A percentile compares a stretch with the other conserved stretches of the same genome.
These are phyloP conservation scores for Colletotrichum liriopes DNA, from an alignment of 2,329 filamentous ascomycete genomes.

Conservation along the genomic window DNA sequence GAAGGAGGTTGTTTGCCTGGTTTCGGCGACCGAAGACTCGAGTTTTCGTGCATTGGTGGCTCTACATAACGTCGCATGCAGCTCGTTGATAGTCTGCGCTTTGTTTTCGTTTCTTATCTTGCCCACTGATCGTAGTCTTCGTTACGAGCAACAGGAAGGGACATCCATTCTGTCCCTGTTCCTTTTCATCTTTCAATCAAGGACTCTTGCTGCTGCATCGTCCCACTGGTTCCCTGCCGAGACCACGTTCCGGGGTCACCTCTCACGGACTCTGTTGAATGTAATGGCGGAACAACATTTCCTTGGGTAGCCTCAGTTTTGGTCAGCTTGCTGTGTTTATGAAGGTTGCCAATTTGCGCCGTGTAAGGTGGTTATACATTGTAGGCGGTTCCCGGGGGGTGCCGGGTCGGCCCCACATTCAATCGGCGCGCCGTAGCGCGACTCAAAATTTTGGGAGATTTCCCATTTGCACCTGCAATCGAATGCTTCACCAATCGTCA, in stretches of 20 bases:
- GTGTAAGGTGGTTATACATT: background rate
- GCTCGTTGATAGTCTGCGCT: no score
- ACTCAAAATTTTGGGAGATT: slow-evolving; percentile 11
- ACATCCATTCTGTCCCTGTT: background rate
- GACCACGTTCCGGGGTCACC: background rate
- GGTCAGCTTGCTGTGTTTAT: no score
- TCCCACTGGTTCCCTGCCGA: background rate
- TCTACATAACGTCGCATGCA: no score
- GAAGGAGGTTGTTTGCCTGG: background rate
- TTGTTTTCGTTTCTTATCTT: background rate
- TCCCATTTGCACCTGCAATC: background rate
- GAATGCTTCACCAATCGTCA: slow-evolving; percentile 16
- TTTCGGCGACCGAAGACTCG: background rate
- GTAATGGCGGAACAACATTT: background rate
- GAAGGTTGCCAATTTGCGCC: background rate
- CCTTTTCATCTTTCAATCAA: background rate
- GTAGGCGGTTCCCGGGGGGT: background rate
- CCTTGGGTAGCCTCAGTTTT: background rate
- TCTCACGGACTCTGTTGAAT: background rate
- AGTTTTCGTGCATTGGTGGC: no score
- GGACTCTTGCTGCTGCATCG: background rate
- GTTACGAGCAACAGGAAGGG: background rate
- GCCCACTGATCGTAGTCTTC: background rate
- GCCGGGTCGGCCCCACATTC: slow-evolving; percentile 8
- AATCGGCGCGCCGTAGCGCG: slow-evolving; percentile 20